Conservation (phyloP, 2,329 filamentous ascomycete genomes). For the Thermothelomyces thermophilus region DNA sequence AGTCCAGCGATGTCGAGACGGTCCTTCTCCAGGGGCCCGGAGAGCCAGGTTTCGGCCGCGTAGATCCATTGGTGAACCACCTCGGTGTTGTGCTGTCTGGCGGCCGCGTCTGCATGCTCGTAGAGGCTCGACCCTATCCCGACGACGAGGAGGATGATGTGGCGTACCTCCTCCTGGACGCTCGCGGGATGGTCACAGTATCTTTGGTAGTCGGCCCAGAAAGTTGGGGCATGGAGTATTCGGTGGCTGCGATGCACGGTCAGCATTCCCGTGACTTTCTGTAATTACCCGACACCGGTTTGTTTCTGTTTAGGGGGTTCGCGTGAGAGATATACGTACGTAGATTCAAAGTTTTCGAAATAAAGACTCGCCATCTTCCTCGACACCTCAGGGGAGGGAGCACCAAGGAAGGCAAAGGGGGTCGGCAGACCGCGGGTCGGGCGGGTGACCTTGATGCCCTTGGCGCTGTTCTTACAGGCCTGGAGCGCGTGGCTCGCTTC, state of each 20-base stretch:
- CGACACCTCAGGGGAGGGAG: constrained; percentile 29
- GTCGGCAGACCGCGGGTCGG: constrained; percentile 29
- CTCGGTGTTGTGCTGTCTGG: constrained; percentile 23
- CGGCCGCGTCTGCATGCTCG: constrained; percentile 15
- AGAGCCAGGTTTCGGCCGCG: constrained; percentile 36
- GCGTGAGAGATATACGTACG: neutral
- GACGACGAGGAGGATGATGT: constrained; percentile 37
- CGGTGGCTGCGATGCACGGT: constrained; percentile 29
- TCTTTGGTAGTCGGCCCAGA: constrained; percentile 41
- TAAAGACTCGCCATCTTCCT: constrained; percentile 41
- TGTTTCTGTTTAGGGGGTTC: neutral
- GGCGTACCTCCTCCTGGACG: constrained; percentile 23
- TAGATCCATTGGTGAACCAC: constrained; percentile 35
- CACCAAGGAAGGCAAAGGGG: constrained; percentile 24
- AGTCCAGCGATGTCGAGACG: constrained; percentile 29
- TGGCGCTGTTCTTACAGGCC: constrained; percentile 32
- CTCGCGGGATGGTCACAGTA: constrained; percentile 38
- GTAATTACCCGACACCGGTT: too few relatives aligned
- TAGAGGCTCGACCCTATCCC: constrained; percentile 34
- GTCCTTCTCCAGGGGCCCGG: constrained; percentile 35
- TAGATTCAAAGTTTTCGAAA: constrained; percentile 45
- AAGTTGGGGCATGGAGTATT: constrained; percentile 47
- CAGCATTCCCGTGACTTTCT: neutral
- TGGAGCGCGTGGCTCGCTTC: constrained; percentile 28
- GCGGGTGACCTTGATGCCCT: constrained; percentile 28